Base-by-base conservation (phyloP, 176 grass and related monocot species). In the Elaeis guineensis region DNA sequence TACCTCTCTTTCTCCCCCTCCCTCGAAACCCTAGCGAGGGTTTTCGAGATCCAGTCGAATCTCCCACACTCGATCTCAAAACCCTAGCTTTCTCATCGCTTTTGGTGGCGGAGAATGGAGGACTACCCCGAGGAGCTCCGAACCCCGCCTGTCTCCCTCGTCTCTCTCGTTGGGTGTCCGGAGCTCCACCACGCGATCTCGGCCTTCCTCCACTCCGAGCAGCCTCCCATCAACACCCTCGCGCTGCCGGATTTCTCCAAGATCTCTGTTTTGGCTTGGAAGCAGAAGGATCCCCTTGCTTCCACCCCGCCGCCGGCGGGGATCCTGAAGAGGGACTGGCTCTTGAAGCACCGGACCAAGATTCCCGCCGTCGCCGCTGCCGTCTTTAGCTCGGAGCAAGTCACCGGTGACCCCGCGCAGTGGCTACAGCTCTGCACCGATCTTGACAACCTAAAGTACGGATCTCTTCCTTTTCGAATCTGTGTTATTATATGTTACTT, bases 371-470 rank as follows among this genome's bases (percentile, higher is more conserved):
- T 78, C 22, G 82, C 89, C 0, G 88, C 85, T 2, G 77, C 85
- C 16, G 26, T 98, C 24, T 93, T 98, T 25, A 65, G 79, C 16
- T 75, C 79, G 9, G 84, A 93, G 77, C 89, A 89, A 51, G 89
- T 98, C 72, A 78, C 85, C 4, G 94, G 94, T 23, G 88, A 98
- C 72, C 94, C 94, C 21, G 63, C 93, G 20, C 93, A 89, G 73
- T 98, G 93, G 93, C 77, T 98, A 50, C 84, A 98, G 82, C 87
- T 84, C 54, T 98, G 93, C 64, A 92, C 84, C 65, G 93, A 98
- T 89, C 93, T 98, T 28, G 93, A 98, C 68, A 98, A 98, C 65
- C 85, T 98, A 80, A 98, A 92, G 93, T 92, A 83, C 55, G 7
- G 61, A 39, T 51, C 59, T 55, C 73, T 55, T 68, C 52, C 65